These are phyloP conservation scores for Lichtheimia ornata DNA, from an alignment of 371 early-diverging fungal genomes.

Conservation along the genomic window DNA sequence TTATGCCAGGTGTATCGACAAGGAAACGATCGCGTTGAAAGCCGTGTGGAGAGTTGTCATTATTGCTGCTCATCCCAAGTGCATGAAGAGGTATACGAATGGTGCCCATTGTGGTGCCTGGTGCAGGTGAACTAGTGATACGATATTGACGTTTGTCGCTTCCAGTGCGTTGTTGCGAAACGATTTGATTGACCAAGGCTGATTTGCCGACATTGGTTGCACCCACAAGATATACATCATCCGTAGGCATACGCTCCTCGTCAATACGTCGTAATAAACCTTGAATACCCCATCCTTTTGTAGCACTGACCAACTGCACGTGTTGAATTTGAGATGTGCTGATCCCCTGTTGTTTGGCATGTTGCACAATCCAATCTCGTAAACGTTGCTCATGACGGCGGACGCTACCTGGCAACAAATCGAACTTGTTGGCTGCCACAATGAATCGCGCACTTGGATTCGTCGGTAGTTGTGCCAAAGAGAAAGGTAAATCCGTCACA, in stretches of 20 bases:
- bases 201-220: slow-evolving; percentile 78
- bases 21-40: slow-evolving; percentile 52
- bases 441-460: slow-evolving; percentile 52
- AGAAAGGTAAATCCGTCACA: slow-evolving; percentile 65
- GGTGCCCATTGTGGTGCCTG: slow-evolving; percentile 75
- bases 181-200: slow-evolving; percentile 63
- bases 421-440: slow-evolving; percentile 70
- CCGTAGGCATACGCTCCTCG: slow-evolving; percentile 47
- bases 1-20: slow-evolving; percentile 71
- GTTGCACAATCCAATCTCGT: slow-evolving; percentile 55
- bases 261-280: slow-evolving; percentile 51
- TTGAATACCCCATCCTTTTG: slow-evolving; percentile 59
- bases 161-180: slow-evolving; percentile 33
- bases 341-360: slow-evolving; percentile 45
- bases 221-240: slow-evolving; percentile 72
- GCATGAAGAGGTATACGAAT: slow-evolving; percentile 60
- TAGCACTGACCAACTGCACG: slow-evolving; percentile 64
- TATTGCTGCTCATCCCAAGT: slow-evolving; percentile 29
- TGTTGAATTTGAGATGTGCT: slow-evolving; percentile 38
- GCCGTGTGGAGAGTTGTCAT: slow-evolving; percentile 22
- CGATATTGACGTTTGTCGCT: slow-evolving; percentile 33
- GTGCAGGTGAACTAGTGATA: slow-evolving; percentile 62
- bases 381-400: slow-evolving; percentile 56
- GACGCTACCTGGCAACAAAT: slow-evolving; percentile 56
- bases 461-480: slow-evolving; percentile 51